phyloP scores from a whole-genome alignment of 208 protist genomes.

The Wallacemonas sp. region DNA sequence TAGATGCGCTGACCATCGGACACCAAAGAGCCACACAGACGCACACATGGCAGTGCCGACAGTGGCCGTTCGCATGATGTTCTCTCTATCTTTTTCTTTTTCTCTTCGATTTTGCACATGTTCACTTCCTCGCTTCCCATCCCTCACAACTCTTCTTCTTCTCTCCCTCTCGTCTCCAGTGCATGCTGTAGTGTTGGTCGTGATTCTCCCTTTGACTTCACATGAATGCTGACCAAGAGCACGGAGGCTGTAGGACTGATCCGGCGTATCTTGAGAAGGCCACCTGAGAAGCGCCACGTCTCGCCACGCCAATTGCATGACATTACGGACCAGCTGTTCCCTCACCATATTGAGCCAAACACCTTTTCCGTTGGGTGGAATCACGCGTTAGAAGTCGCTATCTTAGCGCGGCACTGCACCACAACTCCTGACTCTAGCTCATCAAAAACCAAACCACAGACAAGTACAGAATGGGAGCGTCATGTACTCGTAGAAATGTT shows the following conservation, averaged over 20 bases:
- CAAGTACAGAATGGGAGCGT: background rate
- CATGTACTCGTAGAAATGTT: conserved; percentile 12
- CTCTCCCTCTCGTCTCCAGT: too few relatives aligned
- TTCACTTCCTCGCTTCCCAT: background rate
- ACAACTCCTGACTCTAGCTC: too few relatives aligned
- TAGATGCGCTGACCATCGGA: too few relatives aligned
- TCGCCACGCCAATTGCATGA: background rate
- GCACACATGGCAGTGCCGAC: too few relatives aligned
- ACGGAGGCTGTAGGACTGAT: background rate
- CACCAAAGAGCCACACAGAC: too few relatives aligned
- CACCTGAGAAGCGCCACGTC: background rate
- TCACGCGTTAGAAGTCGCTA: background rate
- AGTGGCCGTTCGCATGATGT: too few relatives aligned
- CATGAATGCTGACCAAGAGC: background rate
- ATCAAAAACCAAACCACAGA: too few relatives aligned
- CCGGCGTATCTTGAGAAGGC: background rate
- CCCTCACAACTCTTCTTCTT: background rate
- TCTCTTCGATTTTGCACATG: too few relatives aligned
- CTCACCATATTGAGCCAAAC: background rate
- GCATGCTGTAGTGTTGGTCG: too few relatives aligned
- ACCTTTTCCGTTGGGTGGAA: background rate
- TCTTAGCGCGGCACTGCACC: background rate
- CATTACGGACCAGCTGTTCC: background rate
- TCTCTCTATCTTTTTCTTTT: too few relatives aligned
- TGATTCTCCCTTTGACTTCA: too few relatives aligned